Conservation (phyloP, 179 eudicot species). For the Camellia oleifera region DNA sequence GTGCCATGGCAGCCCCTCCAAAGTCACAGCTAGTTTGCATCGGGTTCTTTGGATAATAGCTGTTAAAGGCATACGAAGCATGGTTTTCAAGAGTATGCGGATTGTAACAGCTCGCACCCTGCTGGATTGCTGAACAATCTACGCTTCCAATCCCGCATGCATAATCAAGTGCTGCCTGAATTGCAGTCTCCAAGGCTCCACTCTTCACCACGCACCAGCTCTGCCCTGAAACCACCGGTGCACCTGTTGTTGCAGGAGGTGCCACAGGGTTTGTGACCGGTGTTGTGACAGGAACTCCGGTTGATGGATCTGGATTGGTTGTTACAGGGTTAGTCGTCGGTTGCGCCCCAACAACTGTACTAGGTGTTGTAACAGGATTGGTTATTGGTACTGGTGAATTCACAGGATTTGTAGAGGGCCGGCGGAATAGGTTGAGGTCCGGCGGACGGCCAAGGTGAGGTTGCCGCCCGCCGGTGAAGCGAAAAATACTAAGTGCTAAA, state of each 20-base stretch:
- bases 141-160: constrained; percentile 93
- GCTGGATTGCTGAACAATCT: constrained; percentile 76
- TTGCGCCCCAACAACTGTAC: constrained; percentile 13
- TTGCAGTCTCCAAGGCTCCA: constrained; percentile 46
- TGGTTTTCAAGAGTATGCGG: constrained; percentile 70
- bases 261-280: constrained; percentile 26
- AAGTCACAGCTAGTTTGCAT: constrained; percentile 75
- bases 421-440: too few relatives aligned
- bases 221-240: constrained; percentile 49
- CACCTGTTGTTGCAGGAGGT: constrained; percentile 23
- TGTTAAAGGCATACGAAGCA: constrained; percentile 92
- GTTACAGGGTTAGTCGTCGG: constrained; percentile 43
- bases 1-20: constrained; percentile 62
- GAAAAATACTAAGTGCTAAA: too few relatives aligned
- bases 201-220: constrained; percentile 81
- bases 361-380: constrained; percentile 41
- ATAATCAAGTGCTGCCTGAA: constrained; percentile 80
- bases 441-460: too few relatives aligned
- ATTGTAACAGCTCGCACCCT: constrained; percentile 70
- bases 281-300: constrained; percentile 35
- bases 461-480: too few relatives aligned
- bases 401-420: constrained; percentile 31
- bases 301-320: constrained; percentile 35
- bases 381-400: constrained; percentile 37
- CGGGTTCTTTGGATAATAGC: constrained; percentile 81